These are phyloP conservation scores for Hamamelis virginiana DNA, from an alignment of 164 flowering plant species.

Conservation along the genomic window DNA sequence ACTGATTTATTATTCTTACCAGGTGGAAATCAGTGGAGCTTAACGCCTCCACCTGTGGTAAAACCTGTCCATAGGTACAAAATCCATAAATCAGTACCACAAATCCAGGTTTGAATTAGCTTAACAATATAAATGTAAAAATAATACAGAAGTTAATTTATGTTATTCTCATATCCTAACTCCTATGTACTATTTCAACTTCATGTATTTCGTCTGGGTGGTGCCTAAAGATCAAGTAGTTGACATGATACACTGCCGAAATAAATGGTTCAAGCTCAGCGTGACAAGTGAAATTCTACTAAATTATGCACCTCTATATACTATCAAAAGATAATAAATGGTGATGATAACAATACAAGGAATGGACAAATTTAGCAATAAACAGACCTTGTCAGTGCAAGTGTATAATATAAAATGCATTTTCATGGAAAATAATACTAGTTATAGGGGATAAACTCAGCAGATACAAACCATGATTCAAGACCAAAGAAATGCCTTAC, in stretches of 20 bases:
- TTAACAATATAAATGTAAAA: background rate
- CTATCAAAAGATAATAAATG: too few species aligned
- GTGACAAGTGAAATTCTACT: too few species aligned
- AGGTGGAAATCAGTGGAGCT: slow-evolving; percentile 58
- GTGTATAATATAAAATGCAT: background rate
- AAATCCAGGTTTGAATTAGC: background rate
- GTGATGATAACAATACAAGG: too few species aligned
- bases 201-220: background rate
- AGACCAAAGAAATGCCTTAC: slow-evolving; percentile 35
- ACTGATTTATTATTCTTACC: slow-evolving; percentile 45
- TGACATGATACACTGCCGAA: too few species aligned
- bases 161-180: background rate
- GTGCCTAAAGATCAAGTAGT: too few species aligned
- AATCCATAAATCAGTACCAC: slow-evolving; percentile 6
- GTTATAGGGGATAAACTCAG: too few species aligned
- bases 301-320: too few species aligned
- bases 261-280: too few species aligned
- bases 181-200: background rate
- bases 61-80: slow-evolving; percentile 42
- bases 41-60: slow-evolving; percentile 64
- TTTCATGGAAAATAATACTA: too few species aligned
- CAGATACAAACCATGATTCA: too few species aligned
- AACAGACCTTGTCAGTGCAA: background rate
- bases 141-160: background rate
- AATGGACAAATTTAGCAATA: background rate